Conservation (phyloP, 2,329 filamentous ascomycete genomes). For the Sporothrix brunneoviolacea region DNA sequence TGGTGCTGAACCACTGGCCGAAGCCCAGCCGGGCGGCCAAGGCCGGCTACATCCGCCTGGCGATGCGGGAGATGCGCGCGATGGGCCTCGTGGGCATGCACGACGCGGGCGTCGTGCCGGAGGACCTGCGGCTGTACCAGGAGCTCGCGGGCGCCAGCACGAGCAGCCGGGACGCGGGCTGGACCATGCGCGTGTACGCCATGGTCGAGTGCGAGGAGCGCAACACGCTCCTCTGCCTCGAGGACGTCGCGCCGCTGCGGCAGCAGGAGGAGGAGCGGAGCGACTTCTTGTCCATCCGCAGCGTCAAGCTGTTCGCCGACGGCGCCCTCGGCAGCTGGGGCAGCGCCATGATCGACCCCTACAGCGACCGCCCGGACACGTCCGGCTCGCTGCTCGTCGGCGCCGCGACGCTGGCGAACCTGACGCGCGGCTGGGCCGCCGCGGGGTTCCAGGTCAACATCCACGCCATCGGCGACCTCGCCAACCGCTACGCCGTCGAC, state of each 20-base stretch:
- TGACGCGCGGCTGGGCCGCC: constrained; percentile 52
- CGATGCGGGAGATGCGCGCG: constrained; percentile 56
- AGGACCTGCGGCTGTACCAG: constrained; percentile 47
- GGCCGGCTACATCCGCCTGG: constrained; percentile 47
- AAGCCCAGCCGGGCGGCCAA: constrained; percentile 48
- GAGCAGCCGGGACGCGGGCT: constrained; percentile 34
- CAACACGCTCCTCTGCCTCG: constrained; percentile 58
- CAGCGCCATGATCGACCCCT: constrained; percentile 64
- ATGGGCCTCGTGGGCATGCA: constrained; percentile 63
- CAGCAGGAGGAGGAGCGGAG: constrained; percentile 24
- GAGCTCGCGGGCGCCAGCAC: constrained; percentile 35
- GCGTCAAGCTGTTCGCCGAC: constrained; percentile 65
- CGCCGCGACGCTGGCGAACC: constrained; percentile 46
- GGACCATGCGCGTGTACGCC: constrained; percentile 58
- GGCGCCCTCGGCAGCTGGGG: constrained; percentile 67
- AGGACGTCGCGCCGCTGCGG: constrained; percentile 37
- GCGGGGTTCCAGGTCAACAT: constrained; percentile 63
- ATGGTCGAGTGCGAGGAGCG: constrained; percentile 61
- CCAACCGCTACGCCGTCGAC: constrained; percentile 58
- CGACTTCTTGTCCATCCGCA: constrained; percentile 49
- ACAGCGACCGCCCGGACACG: constrained; percentile 54
- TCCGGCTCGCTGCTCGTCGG: constrained; percentile 62
- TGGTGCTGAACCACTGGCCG: constrained; percentile 51
- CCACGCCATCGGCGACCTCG: constrained; percentile 65
- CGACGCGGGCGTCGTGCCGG: constrained; percentile 56